Evolutionary conservation across 495 filamentous ascomycete species (phyloP).

Genomic region (Lasiosphaeria hispida): DNA sequence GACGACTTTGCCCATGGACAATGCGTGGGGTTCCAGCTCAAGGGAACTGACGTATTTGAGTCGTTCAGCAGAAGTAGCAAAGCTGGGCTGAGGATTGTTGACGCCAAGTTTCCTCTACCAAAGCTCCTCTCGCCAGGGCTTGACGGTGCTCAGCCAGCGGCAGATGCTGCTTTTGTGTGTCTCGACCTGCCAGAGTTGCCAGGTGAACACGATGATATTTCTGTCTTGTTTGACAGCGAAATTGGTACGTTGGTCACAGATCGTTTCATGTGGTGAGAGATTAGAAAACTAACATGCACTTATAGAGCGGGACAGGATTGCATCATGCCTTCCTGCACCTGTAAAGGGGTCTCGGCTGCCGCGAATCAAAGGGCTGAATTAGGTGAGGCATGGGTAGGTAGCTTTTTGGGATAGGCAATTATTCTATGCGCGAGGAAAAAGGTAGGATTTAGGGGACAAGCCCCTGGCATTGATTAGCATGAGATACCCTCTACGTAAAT

Average conservation of each 20-base stretch:
- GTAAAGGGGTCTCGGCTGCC: slow-evolving; percentile 43
- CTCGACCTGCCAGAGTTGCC: slow-evolving; percentile 85
- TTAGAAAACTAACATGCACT: slow-evolving; percentile 23
- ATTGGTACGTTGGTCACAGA: slow-evolving; percentile 57
- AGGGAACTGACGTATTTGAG: slow-evolving; percentile 77
- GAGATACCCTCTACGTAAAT: slow-evolving; percentile 24
- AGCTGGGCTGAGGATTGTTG: slow-evolving; percentile 68
- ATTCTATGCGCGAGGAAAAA: not conserved
- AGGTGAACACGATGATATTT: slow-evolving; percentile 86
- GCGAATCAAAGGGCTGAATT: slow-evolving; percentile 25
- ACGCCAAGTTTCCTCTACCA: slow-evolving; percentile 87
- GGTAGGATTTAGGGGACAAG: not conserved
- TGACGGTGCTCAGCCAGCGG: slow-evolving; percentile 27
- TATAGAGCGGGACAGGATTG: slow-evolving; percentile 45
- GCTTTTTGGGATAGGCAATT: not conserved
- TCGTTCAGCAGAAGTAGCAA: slow-evolving; percentile 64
- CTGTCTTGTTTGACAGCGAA: slow-evolving; percentile 75
- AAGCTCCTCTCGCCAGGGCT: slow-evolving; percentile 52
- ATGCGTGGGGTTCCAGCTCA: slow-evolving; percentile 83
- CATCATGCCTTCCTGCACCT: slow-evolving; percentile 44
- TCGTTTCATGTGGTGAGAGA: not conserved
- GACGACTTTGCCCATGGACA: slow-evolving; percentile 76
- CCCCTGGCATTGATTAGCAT: slow-evolving; percentile 12
- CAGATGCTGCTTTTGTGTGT: slow-evolving; percentile 66
- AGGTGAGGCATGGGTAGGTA: not conserved